A percentile compares a stretch with the other conserved stretches of the same genome.
phyloP scores from a whole-genome alignment of 2,329 filamentous ascomycete genomes.

The Ophiostoma tasmaniense region DNA sequence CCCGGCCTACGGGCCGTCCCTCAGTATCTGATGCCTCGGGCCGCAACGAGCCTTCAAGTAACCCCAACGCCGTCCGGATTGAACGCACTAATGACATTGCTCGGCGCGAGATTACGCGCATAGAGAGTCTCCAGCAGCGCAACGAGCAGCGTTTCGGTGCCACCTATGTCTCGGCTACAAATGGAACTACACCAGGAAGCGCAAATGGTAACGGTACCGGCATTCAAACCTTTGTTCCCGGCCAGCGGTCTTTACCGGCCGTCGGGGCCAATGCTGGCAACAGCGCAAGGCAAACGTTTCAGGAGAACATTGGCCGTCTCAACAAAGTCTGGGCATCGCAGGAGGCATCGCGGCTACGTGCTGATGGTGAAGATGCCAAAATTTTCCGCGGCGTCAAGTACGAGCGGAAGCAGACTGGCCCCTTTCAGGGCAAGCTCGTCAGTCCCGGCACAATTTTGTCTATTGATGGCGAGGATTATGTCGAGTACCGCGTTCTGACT shows the following conservation, averaged over 20 bases:
- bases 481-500: conserved; percentile 57
- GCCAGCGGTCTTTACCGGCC: neutral
- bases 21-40: neutral
- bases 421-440: conserved; percentile 55
- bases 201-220: neutral
- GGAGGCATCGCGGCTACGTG: conserved; percentile 38
- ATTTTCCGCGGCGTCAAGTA: conserved; percentile 54
- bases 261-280: conserved; percentile 14
- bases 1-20: neutral
- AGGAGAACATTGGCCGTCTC: conserved; percentile 44
- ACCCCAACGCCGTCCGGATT: conserved; percentile 26
- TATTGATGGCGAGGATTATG: conserved; percentile 59
- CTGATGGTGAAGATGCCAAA: conserved; percentile 44
- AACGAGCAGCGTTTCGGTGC: conserved; percentile 40
- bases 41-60: neutral
- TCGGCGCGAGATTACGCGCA: conserved; percentile 43
- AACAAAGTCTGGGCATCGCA: conserved; percentile 50
- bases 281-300: conserved; percentile 28
- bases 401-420: conserved; percentile 51
- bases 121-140: conserved; percentile 43
- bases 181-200: conserved; percentile 2
- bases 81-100: conserved; percentile 44
- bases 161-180: conserved; percentile 8
- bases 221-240: neutral
- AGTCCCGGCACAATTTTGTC: conserved; percentile 53